Evolutionary conservation across 2,329 filamentous ascomycete species (phyloP).

Genomic region (Sporothrix protearum): DNA sequence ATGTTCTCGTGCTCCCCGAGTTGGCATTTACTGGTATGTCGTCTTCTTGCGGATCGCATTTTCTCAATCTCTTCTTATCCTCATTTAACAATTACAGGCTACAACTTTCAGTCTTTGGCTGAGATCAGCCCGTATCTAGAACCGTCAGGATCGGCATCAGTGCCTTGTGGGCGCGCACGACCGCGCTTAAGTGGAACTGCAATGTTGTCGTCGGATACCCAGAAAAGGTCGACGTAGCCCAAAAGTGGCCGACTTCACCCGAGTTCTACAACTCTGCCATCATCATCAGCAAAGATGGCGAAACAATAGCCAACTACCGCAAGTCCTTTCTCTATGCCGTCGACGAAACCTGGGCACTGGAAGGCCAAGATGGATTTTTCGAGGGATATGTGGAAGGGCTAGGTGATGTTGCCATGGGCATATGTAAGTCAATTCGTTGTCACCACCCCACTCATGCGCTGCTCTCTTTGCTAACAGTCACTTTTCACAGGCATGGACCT

Average conservation of each 20-base stretch:
- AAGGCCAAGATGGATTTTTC: slow-evolving; percentile 52
- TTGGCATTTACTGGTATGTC: slow-evolving; percentile 67
- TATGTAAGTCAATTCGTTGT: slow-evolving; percentile 55
- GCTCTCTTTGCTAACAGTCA: slow-evolving; percentile 12
- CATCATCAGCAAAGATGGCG: slow-evolving; percentile 55
- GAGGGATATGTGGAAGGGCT: slow-evolving; percentile 44
- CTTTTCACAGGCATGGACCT: slow-evolving; percentile 51
- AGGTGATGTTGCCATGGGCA: slow-evolving; percentile 55
- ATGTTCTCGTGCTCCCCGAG: slow-evolving; percentile 71
- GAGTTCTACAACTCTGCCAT: slow-evolving; percentile 57
- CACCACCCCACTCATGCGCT: too few relatives aligned
- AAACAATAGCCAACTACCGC: slow-evolving; percentile 58
- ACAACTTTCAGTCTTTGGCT: slow-evolving; percentile 69
- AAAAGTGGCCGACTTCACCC: slow-evolving; percentile 49
- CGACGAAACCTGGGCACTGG: slow-evolving; percentile 60
- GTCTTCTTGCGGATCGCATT: neutral
- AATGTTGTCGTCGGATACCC: slow-evolving; percentile 71
- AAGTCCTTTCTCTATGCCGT: slow-evolving; percentile 58
- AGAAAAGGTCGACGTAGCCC: slow-evolving; percentile 56
- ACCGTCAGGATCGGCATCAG: slow-evolving; percentile 58
- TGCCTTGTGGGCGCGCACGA: slow-evolving; percentile 66
- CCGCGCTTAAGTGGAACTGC: slow-evolving; percentile 64
- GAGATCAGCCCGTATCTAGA: slow-evolving; percentile 70
- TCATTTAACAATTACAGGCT: slow-evolving; percentile 54
- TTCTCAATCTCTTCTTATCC: neutral